Evolutionary conservation across 2,329 filamentous ascomycete genomes (phyloP), one percentile per base, ranked within the genome.

Genomic region (Drechslerella stenobrocha): DNA sequence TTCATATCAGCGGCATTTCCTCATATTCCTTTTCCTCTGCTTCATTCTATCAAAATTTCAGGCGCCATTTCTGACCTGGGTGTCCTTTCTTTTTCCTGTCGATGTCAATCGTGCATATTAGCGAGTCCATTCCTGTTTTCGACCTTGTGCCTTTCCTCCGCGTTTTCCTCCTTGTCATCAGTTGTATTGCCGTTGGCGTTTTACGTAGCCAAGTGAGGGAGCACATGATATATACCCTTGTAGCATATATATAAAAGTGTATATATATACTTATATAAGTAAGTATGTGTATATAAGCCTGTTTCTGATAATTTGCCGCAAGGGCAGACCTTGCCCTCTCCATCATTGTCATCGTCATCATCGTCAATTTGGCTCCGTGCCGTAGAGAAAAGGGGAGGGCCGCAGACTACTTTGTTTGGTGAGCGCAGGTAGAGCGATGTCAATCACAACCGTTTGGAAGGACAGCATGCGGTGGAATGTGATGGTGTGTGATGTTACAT

Each of bases 51-150:
- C 28, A n/a, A 23, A 18, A 22, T 23, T 50, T 26, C 9, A 34
- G 18, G 32, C 48, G 30, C 15, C 11, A 13, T 20, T 42, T 18
- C 37, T 18, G 3, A 7, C 15, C 18, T 42, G 15, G 34, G 34
- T 53, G 47, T 50, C 30, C 42, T 60, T 60, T 56, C 32, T 42
- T 5, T 20, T 42, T n/a, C n/a, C 15, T 7, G 22, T 42, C 37
- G 37, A 20, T 20, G 37, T 42, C n/a, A 48, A 48, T 67, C 28
- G 52, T 60, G 63, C 63, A 60, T 60, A 55, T 67, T 67, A 67
- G 63, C 63, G 63, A 67, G 55, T 67, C 34, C 32, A 42, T 37
- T 67, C 53, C 52, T 59, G 45, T 44, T 48, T 48, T 42, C 32
- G 35, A 13, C 26, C 20, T 32, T 15, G 22, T 18, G 4, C 35